Evolutionary conservation across 2,329 filamentous ascomycete species (phyloP), one percentile per base, ranked within the genome.

Genomic region (Xylaria sp.): DNA sequence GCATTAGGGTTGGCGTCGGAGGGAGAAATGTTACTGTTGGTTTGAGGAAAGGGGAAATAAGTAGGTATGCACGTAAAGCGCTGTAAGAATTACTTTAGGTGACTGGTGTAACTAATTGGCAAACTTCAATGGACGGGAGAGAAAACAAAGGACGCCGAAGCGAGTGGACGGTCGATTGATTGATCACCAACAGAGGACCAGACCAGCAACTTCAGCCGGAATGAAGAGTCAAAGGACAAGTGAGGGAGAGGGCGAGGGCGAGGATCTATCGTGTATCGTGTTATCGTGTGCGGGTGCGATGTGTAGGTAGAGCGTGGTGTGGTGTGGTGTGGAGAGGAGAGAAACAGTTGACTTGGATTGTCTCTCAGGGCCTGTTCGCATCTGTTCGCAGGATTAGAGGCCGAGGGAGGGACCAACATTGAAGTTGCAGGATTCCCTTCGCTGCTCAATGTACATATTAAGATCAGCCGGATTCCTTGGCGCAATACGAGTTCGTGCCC

Each of bases 161-260:
- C 3, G 29, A 34, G 9, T 24, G 54, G 54, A 57, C 49, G 57
- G 53, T 57, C n/a, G 51, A 57, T 38, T 42, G 29, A n/a, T n/a
- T n/a, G n/a, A 45, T 49, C 51, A 57, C 54, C 48, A 60, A 57
- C 46, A 21, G 44, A 53, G 43, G 34, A 45, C 43, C 46, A 44
- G n/a, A 49, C 29, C 46, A 50, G n/a, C n/a, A 26, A 13, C 17
- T 19, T 45, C 39, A 48, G 38, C 40, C 48, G 45, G 42, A n/a
- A 37, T 48, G 43, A 38, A 50, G 51, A 50, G n/a, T n/a, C n/a
- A n/a, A n/a, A n/a, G n/a, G n/a, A n/a, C n/a, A n/a, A n/a, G n/a
- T n/a, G n/a, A n/a, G n/a, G n/a, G n/a, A n/a, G n/a, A n/a, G n/a
- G n/a, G n/a, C n/a, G n/a, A 52, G 38, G 40, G 44, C 18, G 44